Evolutionary conservation across 2,329 filamentous ascomycete genomes (phyloP), one percentile per base, ranked within the genome.

Genomic region (Trichophaea hybrida): DNA sequence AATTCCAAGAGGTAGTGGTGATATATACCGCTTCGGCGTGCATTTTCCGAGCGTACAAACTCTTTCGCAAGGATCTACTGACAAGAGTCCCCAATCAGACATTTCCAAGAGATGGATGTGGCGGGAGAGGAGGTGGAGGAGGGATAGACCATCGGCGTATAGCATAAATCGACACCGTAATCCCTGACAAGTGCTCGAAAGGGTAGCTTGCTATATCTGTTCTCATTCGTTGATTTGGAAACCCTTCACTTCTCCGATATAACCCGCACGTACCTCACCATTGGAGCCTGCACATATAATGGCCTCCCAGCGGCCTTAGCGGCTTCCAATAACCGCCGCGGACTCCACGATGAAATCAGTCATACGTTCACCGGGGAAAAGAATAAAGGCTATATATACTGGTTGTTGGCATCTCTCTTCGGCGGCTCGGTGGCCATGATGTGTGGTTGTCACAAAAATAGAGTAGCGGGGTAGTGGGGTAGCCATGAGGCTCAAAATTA

Each of bases 141-240:
- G 24, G 24, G 24, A 24, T 24, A 24, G 24, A 24, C 24, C 71
- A 86, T 86, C 48, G 84, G 84, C 1, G 83, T 85, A 79, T 83
- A 86, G 65, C 79, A 81, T 5, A 86, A 70, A 69, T 86, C 83
- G 13, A 79, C 78, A 52, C 78, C 80, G 69, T 84, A 86, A 52
- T 78, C 74, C 62, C 81, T 76, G 2, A 83, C 80, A 0, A 83
- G 82, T 66, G 85, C 78, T 52, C 84, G 78, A 69, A 87, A 86
- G 50, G 84, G 83, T 46, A 86, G 77, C 77, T 84, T 68, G 34
- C 63, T 66, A 58, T 67, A 70, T 57, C 68, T 24, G 24, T 24
- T 24, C 24, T 24, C 24, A 24, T 24, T 24, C 24, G 24, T 24
- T 24, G 24, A 3, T 24, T 24, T 24, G 1, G 24, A 24, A 24